Conservation (phyloP, 2,329 filamentous ascomycete species). For the Colletotrichum sojae region DNA sequence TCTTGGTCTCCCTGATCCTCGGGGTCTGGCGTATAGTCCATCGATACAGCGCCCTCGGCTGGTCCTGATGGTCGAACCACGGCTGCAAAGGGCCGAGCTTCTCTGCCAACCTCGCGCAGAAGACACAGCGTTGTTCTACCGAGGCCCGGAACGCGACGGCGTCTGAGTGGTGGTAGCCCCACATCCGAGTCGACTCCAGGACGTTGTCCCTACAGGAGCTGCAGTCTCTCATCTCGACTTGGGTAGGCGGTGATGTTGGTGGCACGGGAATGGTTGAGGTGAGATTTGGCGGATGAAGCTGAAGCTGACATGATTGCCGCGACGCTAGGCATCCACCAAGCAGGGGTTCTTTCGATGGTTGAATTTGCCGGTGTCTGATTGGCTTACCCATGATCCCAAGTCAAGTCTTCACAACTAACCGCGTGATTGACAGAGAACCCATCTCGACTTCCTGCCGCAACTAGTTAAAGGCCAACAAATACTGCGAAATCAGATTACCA, state of each 20-base stretch:
- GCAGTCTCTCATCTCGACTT: conserved; percentile 2
- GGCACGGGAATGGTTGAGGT: too few species aligned
- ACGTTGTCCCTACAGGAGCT: conserved; percentile 1
- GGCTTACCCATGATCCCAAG: too few species aligned
- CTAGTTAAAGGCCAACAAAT: too few species aligned
- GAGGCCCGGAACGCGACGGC: not conserved
- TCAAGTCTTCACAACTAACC: too few species aligned
- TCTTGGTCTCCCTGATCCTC: conserved; percentile 11
- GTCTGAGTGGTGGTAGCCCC: conserved; percentile 21
- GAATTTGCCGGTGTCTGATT: too few species aligned
- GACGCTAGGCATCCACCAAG: not conserved
- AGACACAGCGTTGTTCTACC: not conserved
- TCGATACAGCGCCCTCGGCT: conserved; percentile 6
- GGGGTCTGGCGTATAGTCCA: conserved; percentile 18
- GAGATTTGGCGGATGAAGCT: not conserved
- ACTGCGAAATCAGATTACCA: too few species aligned
- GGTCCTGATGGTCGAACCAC: not conserved
- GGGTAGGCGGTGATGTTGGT: not conserved
- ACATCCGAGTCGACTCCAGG: conserved; percentile 4
- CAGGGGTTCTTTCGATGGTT: not conserved
- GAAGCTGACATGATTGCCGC: not conserved
- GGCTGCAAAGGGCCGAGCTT: not conserved
- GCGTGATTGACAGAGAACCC: too few species aligned
- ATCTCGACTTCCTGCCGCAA: too few species aligned
- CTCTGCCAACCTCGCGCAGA: conserved; percentile 13